Base-by-base conservation (phyloP, 108 stramenopile species). In the Cylindrotheca fusiformis region DNA sequence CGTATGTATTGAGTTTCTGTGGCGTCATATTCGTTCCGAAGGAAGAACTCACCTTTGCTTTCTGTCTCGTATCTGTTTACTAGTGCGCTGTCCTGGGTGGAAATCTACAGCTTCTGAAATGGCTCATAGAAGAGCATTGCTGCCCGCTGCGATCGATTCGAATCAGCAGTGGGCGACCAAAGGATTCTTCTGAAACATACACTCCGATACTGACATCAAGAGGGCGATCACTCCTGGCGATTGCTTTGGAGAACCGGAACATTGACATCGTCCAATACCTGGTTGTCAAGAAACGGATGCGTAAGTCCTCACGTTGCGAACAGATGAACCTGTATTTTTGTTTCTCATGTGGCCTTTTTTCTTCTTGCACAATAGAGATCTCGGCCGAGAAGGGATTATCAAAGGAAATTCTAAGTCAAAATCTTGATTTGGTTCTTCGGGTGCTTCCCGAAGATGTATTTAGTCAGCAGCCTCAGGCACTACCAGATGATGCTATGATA, bases 251-350 rank as follows among this genome's bases (percentile, higher is more conserved):
- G 41, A 76, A 76, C 19, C 60, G 78, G 49, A 60, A 82, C 31
- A 62, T 87, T n/a, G 85, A 66, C 10, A 80, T 90, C 24, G 71
- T 88, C 46, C 63, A 81, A 46, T 94, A 90, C 55, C 76, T 94
- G 30, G 84, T 94, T 6, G 82, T 86, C 12, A 83, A 90, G 44
- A 94, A 88, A 53, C 55, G 71, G 1, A 72, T 89, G 47, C 51
- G 36, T 41, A 41, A 41, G 36, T 41, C 36, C 14, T 41, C 14
- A n/a, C n/a, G n/a, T n/a, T n/a, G n/a, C n/a, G n/a, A n/a, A n/a
- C n/a, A n/a, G n/a, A n/a, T n/a, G n/a, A n/a, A n/a, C n/a, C n/a
- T n/a, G n/a, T n/a, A n/a, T n/a, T n/a, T n/a, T n/a, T n/a, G n/a
- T n/a, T n/a, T n/a, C n/a, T n/a, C n/a, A n/a, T n/a, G n/a, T n/a